Percentiles rank a stretch among this genome's conserved stretches.
Conservation (phyloP, 305 asterid genomes). For the Striga hermonthica region DNA sequence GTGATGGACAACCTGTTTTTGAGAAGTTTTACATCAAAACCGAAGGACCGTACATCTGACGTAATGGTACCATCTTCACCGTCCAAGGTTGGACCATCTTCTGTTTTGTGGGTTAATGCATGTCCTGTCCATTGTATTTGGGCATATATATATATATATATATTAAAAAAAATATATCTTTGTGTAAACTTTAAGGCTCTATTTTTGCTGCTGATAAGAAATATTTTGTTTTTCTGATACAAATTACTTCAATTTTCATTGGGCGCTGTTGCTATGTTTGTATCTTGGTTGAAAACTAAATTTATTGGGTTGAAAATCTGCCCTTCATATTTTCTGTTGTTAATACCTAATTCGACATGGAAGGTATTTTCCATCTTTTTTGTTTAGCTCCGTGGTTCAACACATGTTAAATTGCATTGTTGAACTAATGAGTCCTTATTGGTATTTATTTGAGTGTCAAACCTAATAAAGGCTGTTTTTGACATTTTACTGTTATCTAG, state of each 20-base stretch:
- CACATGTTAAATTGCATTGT: slow-evolving; percentile 21
- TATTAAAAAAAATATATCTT: slow-evolving; percentile 18
- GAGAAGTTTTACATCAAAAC: slow-evolving; percentile 80
- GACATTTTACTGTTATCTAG: slow-evolving; percentile 42
- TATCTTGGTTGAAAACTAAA: background rate
- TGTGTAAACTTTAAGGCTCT: slow-evolving; percentile 14
- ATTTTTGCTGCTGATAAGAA: slow-evolving; percentile 12
- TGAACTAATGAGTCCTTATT: slow-evolving; percentile 20
- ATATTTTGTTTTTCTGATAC: slow-evolving; percentile 24
- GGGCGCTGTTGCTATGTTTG: slow-evolving; percentile 17
- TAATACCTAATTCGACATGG: background rate
- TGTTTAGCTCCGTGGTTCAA: slow-evolving; percentile 20
- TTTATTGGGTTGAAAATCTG: slow-evolving; percentile 1
- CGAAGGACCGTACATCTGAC: slow-evolving; percentile 57
- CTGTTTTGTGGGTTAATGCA: slow-evolving; percentile 17
- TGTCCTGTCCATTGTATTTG: slow-evolving; percentile 25
- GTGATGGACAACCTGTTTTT: slow-evolving; percentile 84
- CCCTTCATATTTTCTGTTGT: slow-evolving; percentile 7
- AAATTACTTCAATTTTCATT: slow-evolving; percentile 19
- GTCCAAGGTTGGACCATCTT: slow-evolving; percentile 58
- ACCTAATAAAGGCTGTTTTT: slow-evolving; percentile 30
- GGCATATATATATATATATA: slow-evolving; percentile 10
- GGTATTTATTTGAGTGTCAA: slow-evolving; percentile 24
- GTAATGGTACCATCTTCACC: slow-evolving; percentile 63
- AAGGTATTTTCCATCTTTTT: slow-evolving; percentile 8